phyloP scores from a whole-genome alignment of 2,329 filamentous ascomycete species.

The Alternaria triticimaculans region DNA sequence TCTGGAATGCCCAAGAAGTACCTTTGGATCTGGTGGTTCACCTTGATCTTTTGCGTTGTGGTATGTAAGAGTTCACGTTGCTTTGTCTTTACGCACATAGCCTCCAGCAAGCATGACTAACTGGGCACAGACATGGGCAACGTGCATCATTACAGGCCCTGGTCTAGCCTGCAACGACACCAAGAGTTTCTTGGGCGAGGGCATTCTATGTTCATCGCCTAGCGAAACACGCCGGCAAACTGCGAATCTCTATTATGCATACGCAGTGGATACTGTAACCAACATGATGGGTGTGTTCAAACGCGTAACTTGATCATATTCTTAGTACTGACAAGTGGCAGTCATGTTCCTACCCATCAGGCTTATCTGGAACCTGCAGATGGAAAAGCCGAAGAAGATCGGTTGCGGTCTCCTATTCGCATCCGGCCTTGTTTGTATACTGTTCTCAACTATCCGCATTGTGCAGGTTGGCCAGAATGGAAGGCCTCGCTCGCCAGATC shows the following conservation, averaged over 20 bases:
- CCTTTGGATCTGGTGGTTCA: constrained; percentile 47
- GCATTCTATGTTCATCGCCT: constrained; percentile 30
- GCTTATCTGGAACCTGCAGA: constrained; percentile 48
- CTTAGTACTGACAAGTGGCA: constrained; percentile 12
- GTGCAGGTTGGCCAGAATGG: constrained; percentile 42
- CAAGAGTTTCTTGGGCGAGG: constrained; percentile 33
- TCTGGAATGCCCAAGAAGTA: constrained; percentile 39
- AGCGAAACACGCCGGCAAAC: constrained; percentile 41
- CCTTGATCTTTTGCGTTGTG: constrained; percentile 43
- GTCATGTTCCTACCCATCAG: constrained; percentile 50
- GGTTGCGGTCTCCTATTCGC: constrained; percentile 39
- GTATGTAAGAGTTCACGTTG: constrained; percentile 25
- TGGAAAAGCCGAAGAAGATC: constrained; percentile 43
- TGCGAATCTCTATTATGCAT: constrained; percentile 47
- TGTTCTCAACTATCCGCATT: constrained; percentile 37
- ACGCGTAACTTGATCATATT: no score
- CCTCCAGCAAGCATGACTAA: background rate
- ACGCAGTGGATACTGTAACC: constrained; percentile 45
- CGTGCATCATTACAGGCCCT: constrained; percentile 47
- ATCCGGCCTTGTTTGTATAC: constrained; percentile 35
- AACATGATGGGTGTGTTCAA: constrained; percentile 44
- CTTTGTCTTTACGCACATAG: background rate
- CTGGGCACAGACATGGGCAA: constrained; percentile 41
- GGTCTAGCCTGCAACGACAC: constrained; percentile 44
- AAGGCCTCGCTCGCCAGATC: constrained; percentile 35